phyloP scores from a whole-genome alignment of 1,284 basidiomycete species.

The Austroboletus niveus region DNA sequence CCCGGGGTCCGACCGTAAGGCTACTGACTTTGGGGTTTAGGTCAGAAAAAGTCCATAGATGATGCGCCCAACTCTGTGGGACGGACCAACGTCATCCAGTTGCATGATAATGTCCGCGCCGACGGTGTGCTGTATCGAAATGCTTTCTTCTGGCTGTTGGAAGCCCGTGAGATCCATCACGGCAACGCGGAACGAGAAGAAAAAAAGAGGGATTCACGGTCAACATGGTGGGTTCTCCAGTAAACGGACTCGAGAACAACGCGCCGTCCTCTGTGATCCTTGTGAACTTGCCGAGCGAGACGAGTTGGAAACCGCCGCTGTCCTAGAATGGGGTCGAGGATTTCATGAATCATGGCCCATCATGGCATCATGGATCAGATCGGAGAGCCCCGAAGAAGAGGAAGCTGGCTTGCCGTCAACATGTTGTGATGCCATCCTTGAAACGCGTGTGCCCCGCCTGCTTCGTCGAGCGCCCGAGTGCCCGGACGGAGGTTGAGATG shows the following conservation, averaged over 20 bases:
- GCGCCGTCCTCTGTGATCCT: constrained; percentile 85
- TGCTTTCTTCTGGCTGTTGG: constrained; percentile 78
- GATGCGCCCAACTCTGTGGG: not conserved
- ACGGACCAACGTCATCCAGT: constrained; percentile 81
- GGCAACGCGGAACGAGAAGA: not conserved
- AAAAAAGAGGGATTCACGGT: constrained; percentile 50
- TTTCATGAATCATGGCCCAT: not conserved
- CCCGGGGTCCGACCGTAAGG: constrained; percentile 70
- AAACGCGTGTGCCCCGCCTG: constrained; percentile 79
- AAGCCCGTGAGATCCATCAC: not conserved
- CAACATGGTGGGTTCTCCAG: constrained; percentile 79
- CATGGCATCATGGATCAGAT: not conserved
- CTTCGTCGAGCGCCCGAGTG: constrained; percentile 63
- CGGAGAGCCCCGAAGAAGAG: not conserved
- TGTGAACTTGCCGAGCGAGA: constrained; percentile 80
- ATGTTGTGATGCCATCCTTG: constrained; percentile 84
- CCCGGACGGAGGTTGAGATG: constrained; percentile 81
- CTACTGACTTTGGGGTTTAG: constrained; percentile 55
- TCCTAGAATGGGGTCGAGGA: constrained; percentile 45
- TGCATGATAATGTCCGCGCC: constrained; percentile 92
- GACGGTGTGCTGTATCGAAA: constrained; percentile 81
- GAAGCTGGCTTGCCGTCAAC: constrained; percentile 56
- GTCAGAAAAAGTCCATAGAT: not conserved
- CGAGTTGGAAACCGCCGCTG: constrained; percentile 84
- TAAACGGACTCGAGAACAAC: constrained; percentile 78